Evolutionary conservation across 805 yeast genomes (phyloP).

Genomic region (Ogataea sp.): DNA sequence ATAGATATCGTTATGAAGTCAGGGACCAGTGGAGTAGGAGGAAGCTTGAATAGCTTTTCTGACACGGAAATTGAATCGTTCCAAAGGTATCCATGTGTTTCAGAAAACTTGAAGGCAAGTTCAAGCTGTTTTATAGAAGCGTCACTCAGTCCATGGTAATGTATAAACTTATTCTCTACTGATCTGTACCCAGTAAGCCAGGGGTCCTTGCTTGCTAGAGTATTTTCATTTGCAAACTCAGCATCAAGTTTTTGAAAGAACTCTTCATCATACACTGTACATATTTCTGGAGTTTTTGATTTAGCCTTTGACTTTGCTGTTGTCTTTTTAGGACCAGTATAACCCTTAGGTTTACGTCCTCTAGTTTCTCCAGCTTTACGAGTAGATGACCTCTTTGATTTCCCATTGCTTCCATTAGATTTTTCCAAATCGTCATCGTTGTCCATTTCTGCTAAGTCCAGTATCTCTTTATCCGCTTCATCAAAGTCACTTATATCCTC

Average conservation of each 20-base stretch:
- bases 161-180: background rate
- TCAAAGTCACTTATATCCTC: background rate
- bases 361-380: slow-evolving; percentile 1
- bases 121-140: background rate
- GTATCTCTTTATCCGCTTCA: slow-evolving; percentile 4
- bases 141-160: slow-evolving; percentile 1
- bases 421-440: slow-evolving; percentile 5
- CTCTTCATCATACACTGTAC: background rate
- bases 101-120: slow-evolving; percentile 8
- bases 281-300: too few species aligned
- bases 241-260: background rate
- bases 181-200: background rate
- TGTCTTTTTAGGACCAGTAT: background rate
- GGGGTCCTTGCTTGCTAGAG: background rate
- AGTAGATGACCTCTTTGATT: slow-evolving; percentile 3
- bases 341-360: background rate
- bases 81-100: slow-evolving; percentile 10
- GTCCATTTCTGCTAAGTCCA: slow-evolving; percentile 6
- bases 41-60: slow-evolving; percentile 2
- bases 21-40: slow-evolving; percentile 1
- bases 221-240: background rate
- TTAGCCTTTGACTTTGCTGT: background rate
- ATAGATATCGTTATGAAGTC: background rate
- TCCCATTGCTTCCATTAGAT: too few species aligned
- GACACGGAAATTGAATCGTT: slow-evolving; percentile 6